phyloP scores from a whole-genome alignment of 768 basidiomycete genomes.

The Mycena polygramma region DNA sequence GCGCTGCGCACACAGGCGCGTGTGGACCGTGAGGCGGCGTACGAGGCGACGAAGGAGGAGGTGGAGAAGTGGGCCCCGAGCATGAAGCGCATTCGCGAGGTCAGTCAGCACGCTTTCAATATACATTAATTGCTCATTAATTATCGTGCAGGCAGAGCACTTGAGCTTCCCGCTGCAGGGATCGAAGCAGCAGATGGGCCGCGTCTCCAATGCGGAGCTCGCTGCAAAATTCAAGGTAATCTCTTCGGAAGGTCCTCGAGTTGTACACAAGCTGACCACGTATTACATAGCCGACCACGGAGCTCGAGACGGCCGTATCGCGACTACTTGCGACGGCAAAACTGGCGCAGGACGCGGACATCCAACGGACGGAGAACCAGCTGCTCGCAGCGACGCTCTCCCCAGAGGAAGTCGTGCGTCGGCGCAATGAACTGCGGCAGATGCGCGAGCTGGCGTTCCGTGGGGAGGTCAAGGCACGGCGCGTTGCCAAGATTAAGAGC shows the following conservation, averaged over 20 bases:
- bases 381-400: slow-evolving; percentile 86
- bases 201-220: slow-evolving; percentile 80
- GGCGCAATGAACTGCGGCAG: slow-evolving; percentile 84
- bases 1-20: slow-evolving; percentile 90
- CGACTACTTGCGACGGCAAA: slow-evolving; percentile 85
- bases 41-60: slow-evolving; percentile 92
- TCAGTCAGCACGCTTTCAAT: slow-evolving; percentile 43
- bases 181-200: slow-evolving; percentile 55
- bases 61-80: slow-evolving; percentile 94
- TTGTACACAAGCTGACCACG: background rate
- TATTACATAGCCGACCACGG: slow-evolving; percentile 85
- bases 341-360: slow-evolving; percentile 79
- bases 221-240: slow-evolving; percentile 88
- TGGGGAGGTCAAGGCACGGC: slow-evolving; percentile 90
- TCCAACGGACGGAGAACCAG: slow-evolving; percentile 74
- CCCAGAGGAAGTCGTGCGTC: slow-evolving; percentile 87
- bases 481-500: slow-evolving; percentile 95
- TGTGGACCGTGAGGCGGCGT: slow-evolving; percentile 93
- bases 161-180: slow-evolving; percentile 89
- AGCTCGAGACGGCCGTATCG: slow-evolving; percentile 88
- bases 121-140: background rate
- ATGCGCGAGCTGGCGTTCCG: slow-evolving; percentile 96
- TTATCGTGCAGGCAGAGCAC: slow-evolving; percentile 76
- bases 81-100: slow-evolving; percentile 93
- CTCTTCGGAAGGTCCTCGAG: slow-evolving; percentile 32